phyloP scores from a whole-genome alignment of 2,329 filamentous ascomycete species.

The Calonectria henricotiae region DNA sequence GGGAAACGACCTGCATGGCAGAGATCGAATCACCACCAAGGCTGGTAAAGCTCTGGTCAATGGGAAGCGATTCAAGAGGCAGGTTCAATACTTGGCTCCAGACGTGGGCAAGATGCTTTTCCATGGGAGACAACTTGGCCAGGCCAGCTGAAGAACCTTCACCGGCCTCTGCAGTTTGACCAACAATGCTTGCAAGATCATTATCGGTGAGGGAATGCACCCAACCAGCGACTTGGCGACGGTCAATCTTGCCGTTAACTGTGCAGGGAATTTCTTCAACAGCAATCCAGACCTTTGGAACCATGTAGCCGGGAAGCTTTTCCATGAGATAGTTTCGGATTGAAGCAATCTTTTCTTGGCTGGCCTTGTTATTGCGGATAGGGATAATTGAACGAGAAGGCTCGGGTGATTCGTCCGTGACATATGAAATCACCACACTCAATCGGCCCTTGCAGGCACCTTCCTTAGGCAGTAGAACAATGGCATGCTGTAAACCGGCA shows the following conservation, averaged over 20 bases:
- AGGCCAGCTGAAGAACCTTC: neutral
- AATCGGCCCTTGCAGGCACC: slow-evolving; percentile 35
- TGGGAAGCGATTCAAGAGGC: slow-evolving; percentile 55
- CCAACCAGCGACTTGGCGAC: slow-evolving; percentile 18
- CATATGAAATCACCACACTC: slow-evolving; percentile 26
- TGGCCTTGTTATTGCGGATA: slow-evolving; percentile 24
- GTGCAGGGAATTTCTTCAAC: slow-evolving; percentile 24
- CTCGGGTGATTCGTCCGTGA: neutral
- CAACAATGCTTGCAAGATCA: slow-evolving; percentile 14
- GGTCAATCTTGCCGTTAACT: slow-evolving; percentile 29
- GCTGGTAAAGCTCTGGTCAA: slow-evolving; percentile 66
- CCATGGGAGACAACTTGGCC: slow-evolving; percentile 4
- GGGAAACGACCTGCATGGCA: slow-evolving; percentile 55
- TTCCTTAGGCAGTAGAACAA: slow-evolving; percentile 22
- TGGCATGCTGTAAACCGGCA: slow-evolving; percentile 9
- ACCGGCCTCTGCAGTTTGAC: neutral
- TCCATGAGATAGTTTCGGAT: slow-evolving; percentile 25
- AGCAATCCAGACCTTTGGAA: slow-evolving; percentile 36
- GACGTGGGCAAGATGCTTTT: slow-evolving; percentile 52
- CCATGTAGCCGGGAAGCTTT: slow-evolving; percentile 32
- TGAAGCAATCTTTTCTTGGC: slow-evolving; percentile 33
- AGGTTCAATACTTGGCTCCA: slow-evolving; percentile 60
- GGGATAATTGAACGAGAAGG: slow-evolving; percentile 5
- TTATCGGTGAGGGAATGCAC: slow-evolving; percentile 4
- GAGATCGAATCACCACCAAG: slow-evolving; percentile 67